These are phyloP conservation scores for Diaporthe sp. DNA, from an alignment of 2,329 filamentous ascomycete genomes.

Conservation along the genomic window DNA sequence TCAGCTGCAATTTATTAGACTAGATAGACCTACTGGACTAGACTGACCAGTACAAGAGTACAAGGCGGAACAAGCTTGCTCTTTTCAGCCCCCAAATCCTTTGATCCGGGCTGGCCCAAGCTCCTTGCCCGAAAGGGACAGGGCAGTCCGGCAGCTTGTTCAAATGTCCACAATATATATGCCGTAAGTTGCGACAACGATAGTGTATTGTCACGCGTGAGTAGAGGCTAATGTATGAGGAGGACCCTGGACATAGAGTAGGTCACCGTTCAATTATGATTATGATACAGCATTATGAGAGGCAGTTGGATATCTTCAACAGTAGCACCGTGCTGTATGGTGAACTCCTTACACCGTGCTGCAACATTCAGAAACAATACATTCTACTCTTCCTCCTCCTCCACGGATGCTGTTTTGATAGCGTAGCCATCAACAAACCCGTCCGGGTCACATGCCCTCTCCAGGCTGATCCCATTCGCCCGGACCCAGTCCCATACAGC, in stretches of 20 bases:
- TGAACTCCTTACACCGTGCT: not conserved
- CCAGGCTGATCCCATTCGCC: constrained; percentile 72
- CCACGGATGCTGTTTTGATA: constrained; percentile 56
- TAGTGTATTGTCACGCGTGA: not conserved
- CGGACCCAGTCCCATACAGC: constrained; percentile 77
- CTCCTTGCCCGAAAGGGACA: constrained; percentile 33
- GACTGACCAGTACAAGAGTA: not conserved
- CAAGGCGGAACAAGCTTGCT: not conserved
- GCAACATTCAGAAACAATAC: not conserved
- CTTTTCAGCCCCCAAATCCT: not conserved
- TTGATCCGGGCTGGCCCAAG: constrained; percentile 28
- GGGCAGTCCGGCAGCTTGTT: not conserved
- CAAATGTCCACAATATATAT: not conserved
- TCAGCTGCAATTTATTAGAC: not conserved
- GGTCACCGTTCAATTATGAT: not conserved
- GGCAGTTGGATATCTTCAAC: not conserved
- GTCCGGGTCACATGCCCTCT: constrained; percentile 77
- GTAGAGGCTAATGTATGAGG: not conserved
- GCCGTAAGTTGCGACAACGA: not conserved
- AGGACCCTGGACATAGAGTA: not conserved
- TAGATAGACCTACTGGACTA: not conserved
- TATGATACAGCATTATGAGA: not conserved
- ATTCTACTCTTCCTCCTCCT: constrained; percentile 50
- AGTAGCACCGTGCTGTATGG: not conserved
- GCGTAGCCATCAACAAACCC: constrained; percentile 82